phyloP scores from a whole-genome alignment of 2,329 filamentous ascomycete species.

The Chaetomiaceae sp. region DNA sequence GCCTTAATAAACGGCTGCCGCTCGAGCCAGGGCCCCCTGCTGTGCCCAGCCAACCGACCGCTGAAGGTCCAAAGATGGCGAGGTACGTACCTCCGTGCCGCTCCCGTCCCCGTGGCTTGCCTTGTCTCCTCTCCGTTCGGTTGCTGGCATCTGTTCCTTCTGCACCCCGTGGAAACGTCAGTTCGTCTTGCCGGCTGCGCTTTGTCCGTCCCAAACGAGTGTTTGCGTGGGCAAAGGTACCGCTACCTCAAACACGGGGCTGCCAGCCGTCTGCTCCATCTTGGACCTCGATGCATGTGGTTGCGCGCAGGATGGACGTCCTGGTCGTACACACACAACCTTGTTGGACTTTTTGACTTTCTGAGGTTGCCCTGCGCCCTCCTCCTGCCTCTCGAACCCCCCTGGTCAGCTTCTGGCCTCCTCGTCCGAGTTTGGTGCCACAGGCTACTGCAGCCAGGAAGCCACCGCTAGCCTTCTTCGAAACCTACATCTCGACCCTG shows the following conservation, averaged over 20 bases:
- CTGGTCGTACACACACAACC: constrained; percentile 10
- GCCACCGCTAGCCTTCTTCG: constrained; percentile 10
- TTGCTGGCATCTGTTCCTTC: not conserved
- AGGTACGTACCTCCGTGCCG: constrained; percentile 22
- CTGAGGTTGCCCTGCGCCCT: constrained; percentile 12
- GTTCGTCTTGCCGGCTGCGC: not conserved
- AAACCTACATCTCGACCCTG: constrained; percentile 6
- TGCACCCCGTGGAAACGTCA: constrained; percentile 2
- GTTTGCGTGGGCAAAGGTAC: not conserved
- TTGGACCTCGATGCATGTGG: not conserved
- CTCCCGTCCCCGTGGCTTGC: constrained; percentile 11
- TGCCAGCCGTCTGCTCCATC: not conserved
- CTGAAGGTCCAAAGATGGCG: constrained; percentile 11
- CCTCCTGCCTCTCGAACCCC: constrained; percentile 13
- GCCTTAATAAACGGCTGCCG: constrained; percentile 15
- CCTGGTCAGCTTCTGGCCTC: constrained; percentile 12
- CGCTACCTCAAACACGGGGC: not conserved
- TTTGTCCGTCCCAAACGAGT: constrained; percentile 8
- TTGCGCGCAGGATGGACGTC: not conserved
- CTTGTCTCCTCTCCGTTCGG: not conserved
- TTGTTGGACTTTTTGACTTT: constrained; percentile 20
- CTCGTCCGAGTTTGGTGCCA: constrained; percentile 13
- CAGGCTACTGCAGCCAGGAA: constrained; percentile 9
- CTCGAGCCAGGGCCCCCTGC: constrained; percentile 9
- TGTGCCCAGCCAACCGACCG: constrained; percentile 1